Percentiles rank a stretch among this genome's conserved stretches.
Conservation (phyloP, 75 land plant genomes). For the Pinus albicaulis region DNA sequence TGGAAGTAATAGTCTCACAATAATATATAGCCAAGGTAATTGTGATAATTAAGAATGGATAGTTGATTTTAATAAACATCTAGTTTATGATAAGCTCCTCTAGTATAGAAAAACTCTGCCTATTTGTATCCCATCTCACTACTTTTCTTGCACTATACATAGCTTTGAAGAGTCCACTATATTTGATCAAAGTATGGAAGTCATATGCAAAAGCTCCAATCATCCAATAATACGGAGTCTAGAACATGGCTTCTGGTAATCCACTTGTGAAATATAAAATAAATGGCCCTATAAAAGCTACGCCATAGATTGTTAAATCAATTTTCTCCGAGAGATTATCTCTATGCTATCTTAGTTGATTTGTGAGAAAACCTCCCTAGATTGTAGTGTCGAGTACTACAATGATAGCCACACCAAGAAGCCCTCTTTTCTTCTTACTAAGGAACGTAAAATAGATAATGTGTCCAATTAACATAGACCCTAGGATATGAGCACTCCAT, state of each 20-base stretch:
- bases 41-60: too few relatives aligned
- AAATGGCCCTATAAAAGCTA: constrained; percentile 71
- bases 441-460: constrained; percentile 58
- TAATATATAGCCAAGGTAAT: constrained; percentile 46
- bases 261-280: constrained; percentile 74
- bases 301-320: constrained; percentile 56
- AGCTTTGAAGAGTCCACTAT: constrained; percentile 85
- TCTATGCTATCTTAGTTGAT: constrained; percentile 50
- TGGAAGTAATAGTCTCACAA: too few relatives aligned
- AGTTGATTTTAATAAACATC: constrained; percentile 52
- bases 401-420: constrained; percentile 53
- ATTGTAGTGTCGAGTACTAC: constrained; percentile 52
- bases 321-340: constrained; percentile 52
- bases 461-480: constrained; percentile 67
- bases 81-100: constrained; percentile 73
- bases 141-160: constrained; percentile 91
- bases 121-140: constrained; percentile 79
- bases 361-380: constrained; percentile 83
- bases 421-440: constrained; percentile 63
- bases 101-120: constrained; percentile 27
- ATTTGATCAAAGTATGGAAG: constrained; percentile 70
- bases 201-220: constrained; percentile 86
- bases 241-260: constrained; percentile 84
- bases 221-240: constrained; percentile 86
- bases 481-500: constrained; percentile 88